Base-by-base conservation (phyloP, 2,329 filamentous ascomycete species). In the Cyphellophora europaea region DNA sequence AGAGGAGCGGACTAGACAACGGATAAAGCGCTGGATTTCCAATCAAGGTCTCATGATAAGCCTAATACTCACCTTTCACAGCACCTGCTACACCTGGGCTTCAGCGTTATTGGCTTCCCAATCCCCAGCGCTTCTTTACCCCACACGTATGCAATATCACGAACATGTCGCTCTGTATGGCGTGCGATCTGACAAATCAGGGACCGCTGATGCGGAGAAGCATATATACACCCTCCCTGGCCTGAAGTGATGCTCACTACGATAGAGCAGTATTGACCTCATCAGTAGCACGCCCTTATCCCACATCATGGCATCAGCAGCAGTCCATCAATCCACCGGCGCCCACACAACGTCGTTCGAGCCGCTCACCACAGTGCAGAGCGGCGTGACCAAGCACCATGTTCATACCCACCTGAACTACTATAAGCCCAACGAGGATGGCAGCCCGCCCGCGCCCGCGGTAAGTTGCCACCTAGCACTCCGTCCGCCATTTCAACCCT, bases 401-500 rank as follows among this genome's bases (percentile, higher is more conserved):
- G 46, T 50, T 25, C 32, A 31, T 5, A 50, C 48, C 5, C 17
- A 37, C 11, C 32, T 49, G 38, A 49, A 53, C 33, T 53, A 51
- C 28, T 48, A 53, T 45, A 49, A 51, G 30, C 48, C 48, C 17
- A 42, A 43, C 23, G 50, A 44, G 19, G 50, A 51, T 33, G 49
- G 48, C 11, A 50, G 44, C 27, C 30, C 29, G 6, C 49, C 51
- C 3, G 10, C n/a, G n/a, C n/a, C n/a, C n/a, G n/a, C n/a, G n/a
- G n/a, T n/a, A n/a, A n/a, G n/a, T 8, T 14, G n/a, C n/a, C n/a
- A n/a, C n/a, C n/a, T n/a, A n/a, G n/a, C n/a, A n/a, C n/a, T n/a
- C n/a, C n/a, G n/a, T n/a, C n/a, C n/a, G n/a, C n/a, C n/a, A n/a
- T n/a, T n/a, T n/a, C n/a, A n/a, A n/a, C n/a, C n/a, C n/a, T n/a